Evolutionary conservation across 2,329 filamentous ascomycete species (phyloP).

Genomic region (Colletotrichum magnum): DNA sequence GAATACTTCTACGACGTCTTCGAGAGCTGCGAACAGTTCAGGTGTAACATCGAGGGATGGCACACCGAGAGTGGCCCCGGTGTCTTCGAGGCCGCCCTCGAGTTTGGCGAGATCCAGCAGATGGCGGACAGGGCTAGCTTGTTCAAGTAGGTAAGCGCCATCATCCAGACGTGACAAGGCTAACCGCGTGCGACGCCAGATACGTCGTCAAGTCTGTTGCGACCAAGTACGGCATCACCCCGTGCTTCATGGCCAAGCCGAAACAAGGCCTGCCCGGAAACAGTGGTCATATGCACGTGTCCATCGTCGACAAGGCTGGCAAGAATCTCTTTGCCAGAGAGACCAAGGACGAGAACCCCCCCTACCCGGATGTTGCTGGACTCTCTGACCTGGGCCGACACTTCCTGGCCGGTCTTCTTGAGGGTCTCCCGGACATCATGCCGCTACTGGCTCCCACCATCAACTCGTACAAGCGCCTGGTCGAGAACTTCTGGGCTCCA

Average conservation of each 20-base stretch:
- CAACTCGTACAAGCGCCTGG: conserved; percentile 97
- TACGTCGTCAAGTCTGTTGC: conserved; percentile 92
- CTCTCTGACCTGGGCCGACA: conserved; percentile 92
- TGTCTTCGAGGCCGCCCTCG: conserved; percentile 94
- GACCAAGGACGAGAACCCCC: conserved; percentile 77
- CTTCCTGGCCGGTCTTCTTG: conserved; percentile 91
- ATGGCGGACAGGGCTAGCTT: conserved; percentile 94
- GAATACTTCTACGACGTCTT: conserved; percentile 94
- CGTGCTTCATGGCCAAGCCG: conserved; percentile 99
- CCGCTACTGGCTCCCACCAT: conserved; percentile 93
- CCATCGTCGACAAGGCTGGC: conserved; percentile 83
- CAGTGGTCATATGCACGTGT: conserved; percentile 96
- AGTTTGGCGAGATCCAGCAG: conserved; percentile 87
- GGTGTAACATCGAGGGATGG: conserved; percentile 91
- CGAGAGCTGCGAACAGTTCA: conserved; percentile 82
- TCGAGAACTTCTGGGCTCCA: conserved; percentile 99
- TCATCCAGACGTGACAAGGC: not conserved
- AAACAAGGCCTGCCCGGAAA: conserved; percentile 92
- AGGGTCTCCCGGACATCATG: conserved; percentile 95
- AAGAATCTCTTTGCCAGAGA: conserved; percentile 85
- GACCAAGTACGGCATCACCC: conserved; percentile 89
- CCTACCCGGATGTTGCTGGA: conserved; percentile 81
- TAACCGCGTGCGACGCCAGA: conserved; percentile 51
- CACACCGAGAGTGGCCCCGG: conserved; percentile 95
- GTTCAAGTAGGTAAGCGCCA: conserved; percentile 79